Base-by-base conservation (phyloP, 1,284 basidiomycete species). In the Trichosporon coremiiforme region DNA sequence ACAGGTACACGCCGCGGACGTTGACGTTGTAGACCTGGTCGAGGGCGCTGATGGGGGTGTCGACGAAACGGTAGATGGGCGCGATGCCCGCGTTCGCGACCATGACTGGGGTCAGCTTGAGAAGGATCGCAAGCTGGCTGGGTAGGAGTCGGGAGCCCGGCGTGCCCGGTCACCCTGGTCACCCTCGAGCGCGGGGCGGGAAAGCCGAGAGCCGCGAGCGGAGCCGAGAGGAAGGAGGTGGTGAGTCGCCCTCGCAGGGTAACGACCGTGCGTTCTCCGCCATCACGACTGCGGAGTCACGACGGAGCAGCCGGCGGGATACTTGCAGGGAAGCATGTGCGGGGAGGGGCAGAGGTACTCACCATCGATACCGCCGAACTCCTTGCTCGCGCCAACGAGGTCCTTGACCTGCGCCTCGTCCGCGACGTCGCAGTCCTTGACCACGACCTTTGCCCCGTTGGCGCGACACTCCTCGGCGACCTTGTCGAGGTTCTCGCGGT, bases 51-150 rank as follows among this genome's bases (percentile, higher is more conserved):
- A 76, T 31, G 75, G 78, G 35, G 73, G 83, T 74, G 76, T 84
- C 70, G 81, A 83, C 22, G 81, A 77, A 66, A 76, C 73, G 13
- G 77, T 78, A 73, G 72, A 79, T 69, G 78, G 79, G 74, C 76
- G 79, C 62, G 20, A 85, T 82, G 4, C 84, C 85, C 0, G 85
- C 85, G 74, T 85, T 85, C 20, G 85, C 84, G 38, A 85, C 83
- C 79, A 83, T 81, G 50, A 73, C 72, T 75, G 55, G 29, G n/a
- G 36, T 66, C 25, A 64, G 64, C 36, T 12, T 1, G 2, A 9
- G 12, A 38, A 64, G 25, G 25, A 25, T 25, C 25, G 25, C 25
- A 25, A 25, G 25, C 25, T 25, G 25, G 25, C 25, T 25, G 25
- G 25, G 25, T 25, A 25, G 25, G 25, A 25, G 25, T 25, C 25